A percentile compares a stretch with the other conserved stretches of the same genome.
phyloP scores from a whole-genome alignment of 345 rosid genomes.

The Pelargonium nanum region DNA sequence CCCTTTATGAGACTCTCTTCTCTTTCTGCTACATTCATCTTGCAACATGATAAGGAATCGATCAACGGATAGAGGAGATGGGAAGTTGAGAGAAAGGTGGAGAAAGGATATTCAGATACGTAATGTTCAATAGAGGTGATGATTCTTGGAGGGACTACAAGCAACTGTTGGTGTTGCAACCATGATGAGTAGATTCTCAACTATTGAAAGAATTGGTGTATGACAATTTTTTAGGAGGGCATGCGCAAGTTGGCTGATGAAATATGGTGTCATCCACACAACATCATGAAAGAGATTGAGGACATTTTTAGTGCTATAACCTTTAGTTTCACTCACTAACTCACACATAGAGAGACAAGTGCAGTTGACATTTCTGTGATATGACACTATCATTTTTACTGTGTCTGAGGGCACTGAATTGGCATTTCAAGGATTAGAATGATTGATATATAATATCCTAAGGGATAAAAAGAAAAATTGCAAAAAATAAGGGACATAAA shows the following conservation, averaged over 20 bases:
- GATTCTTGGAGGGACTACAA: slow-evolving; percentile 10
- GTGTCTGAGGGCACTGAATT: background rate
- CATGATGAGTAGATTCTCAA: slow-evolving; percentile 21
- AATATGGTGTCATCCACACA: too few species aligned
- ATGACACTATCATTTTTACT: background rate
- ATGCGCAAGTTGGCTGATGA: background rate
- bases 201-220: slow-evolving; percentile 2
- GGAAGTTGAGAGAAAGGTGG: background rate
- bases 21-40: background rate
- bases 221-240: background rate
- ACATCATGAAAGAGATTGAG: background rate
- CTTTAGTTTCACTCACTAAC: background rate
- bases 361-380: background rate
- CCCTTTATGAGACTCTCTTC: background rate
- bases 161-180: slow-evolving; percentile 2
- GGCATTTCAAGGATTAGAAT: background rate
- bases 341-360: background rate
- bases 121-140: slow-evolving; percentile 10
- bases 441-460: background rate
- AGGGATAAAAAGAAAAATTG: too few species aligned
- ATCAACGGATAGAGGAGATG: background rate
- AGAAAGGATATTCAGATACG: slow-evolving; percentile 2
- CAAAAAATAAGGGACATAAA: too few species aligned
- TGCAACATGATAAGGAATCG: slow-evolving; percentile 5
- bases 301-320: background rate